Conservation (phyloP, 768 basidiomycete genomes). For the Trametes coccinea region DNA sequence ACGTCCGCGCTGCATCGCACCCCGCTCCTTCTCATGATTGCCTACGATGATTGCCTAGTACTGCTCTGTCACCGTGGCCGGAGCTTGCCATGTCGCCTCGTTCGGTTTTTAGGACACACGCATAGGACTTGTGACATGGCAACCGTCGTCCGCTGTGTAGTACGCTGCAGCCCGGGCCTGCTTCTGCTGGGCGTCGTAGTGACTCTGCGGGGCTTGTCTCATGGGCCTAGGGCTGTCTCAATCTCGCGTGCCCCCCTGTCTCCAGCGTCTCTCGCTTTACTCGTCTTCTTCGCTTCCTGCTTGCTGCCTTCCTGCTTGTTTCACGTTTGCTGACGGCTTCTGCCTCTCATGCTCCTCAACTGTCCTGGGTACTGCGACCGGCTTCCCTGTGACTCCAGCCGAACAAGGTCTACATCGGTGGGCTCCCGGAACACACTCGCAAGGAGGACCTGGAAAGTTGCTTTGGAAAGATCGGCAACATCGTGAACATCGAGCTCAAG, state of each 20-base stretch:
- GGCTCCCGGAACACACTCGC: constrained; percentile 83
- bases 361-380: constrained; percentile 49
- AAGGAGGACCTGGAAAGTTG: constrained; percentile 84
- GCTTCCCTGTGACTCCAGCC: constrained; percentile 64
- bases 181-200: neutral
- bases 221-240: constrained; percentile 5
- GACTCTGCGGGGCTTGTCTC: constrained; percentile 12
- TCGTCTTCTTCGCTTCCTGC: constrained; percentile 10
- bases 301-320: constrained; percentile 18
- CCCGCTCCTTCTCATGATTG: neutral
- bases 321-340: constrained; percentile 21
- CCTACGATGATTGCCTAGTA: neutral
- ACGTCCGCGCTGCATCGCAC: constrained; percentile 3
- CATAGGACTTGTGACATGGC: constrained; percentile 15
- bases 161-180: neutral
- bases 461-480: constrained; percentile 82
- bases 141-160: constrained; percentile 8
- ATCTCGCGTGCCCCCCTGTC: constrained; percentile 8
- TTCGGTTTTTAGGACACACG: neutral
- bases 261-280: constrained; percentile 1
- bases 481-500: constrained; percentile 82
- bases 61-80: constrained; percentile 10
- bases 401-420: constrained; percentile 92
- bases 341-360: constrained; percentile 11
- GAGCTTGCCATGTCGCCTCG: constrained; percentile 20